Evolutionary conservation across 2,329 filamentous ascomycete genomes (phyloP).

Genomic region (Talaromyces rugulosus): DNA sequence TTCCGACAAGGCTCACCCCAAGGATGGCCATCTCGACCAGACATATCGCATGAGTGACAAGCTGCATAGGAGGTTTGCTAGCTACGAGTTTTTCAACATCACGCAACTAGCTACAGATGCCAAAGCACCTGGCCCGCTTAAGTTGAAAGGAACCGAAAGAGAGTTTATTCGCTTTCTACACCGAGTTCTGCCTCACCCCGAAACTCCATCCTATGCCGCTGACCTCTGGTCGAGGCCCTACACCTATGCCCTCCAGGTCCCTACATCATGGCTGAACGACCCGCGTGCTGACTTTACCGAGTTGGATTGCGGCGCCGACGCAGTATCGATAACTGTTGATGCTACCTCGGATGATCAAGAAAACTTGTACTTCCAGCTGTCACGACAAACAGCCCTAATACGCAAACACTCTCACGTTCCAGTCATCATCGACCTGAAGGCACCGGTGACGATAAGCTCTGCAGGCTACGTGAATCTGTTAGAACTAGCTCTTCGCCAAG

Average conservation of each 20-base stretch:
- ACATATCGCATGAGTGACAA: constrained; percentile 49
- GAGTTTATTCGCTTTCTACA: constrained; percentile 63
- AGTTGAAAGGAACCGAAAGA: constrained; percentile 63
- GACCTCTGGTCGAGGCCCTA: constrained; percentile 54
- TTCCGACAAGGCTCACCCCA: constrained; percentile 52
- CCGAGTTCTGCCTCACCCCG: constrained; percentile 57
- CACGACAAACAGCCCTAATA: constrained; percentile 5
- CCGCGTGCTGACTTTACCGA: constrained; percentile 58
- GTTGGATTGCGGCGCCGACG: constrained; percentile 63
- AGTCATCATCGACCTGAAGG: constrained; percentile 7
- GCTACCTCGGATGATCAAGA: not conserved
- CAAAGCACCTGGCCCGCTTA: constrained; percentile 44
- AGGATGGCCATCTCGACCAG: constrained; percentile 53
- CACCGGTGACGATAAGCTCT: not conserved
- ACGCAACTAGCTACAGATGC: constrained; percentile 49
- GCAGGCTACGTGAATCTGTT: constrained; percentile 1
- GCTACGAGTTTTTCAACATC: constrained; percentile 73
- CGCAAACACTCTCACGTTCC: constrained; percentile 10
- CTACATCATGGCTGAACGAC: constrained; percentile 54
- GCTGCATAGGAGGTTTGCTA: constrained; percentile 63
- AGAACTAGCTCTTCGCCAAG: constrained; percentile 8
- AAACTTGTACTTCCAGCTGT: constrained; percentile 1
- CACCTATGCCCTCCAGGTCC: constrained; percentile 64
- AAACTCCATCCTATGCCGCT: constrained; percentile 43
- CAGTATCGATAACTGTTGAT: constrained; percentile 57